Percentiles rank a stretch among this genome's conserved stretches.
phyloP scores from a whole-genome alignment of 1,139 yeast species.

The Scheffersomyces insectosa region DNA sequence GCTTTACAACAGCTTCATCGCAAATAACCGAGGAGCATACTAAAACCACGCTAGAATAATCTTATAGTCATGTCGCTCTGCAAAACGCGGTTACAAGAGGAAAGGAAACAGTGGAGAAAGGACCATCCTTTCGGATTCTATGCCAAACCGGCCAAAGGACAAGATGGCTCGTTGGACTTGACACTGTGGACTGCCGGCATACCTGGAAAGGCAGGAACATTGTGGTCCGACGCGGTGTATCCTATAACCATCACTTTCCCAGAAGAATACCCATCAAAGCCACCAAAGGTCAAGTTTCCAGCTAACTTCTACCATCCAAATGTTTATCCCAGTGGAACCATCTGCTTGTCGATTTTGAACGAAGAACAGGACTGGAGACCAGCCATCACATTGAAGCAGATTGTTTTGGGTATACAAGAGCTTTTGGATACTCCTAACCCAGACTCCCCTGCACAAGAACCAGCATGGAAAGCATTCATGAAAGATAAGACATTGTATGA shows the following conservation, averaged over 20 bases:
- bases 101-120: constrained; percentile 94
- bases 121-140: constrained; percentile 98
- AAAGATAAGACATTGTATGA: constrained; percentile 70
- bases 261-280: constrained; percentile 93
- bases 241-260: constrained; percentile 86
- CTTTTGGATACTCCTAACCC: constrained; percentile 88
- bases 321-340: constrained; percentile 95
- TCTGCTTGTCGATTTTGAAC: constrained; percentile 87
- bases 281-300: constrained; percentile 90
- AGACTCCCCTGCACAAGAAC: constrained; percentile 95
- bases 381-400: constrained; percentile 88
- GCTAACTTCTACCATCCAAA: constrained; percentile 93
- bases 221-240: constrained; percentile 87
- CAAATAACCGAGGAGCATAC: too few relatives aligned
- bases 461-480: constrained; percentile 86
- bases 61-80: constrained; percentile 49
- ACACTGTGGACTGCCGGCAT: constrained; percentile 93
- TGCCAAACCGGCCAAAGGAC: constrained; percentile 79
- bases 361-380: constrained; percentile 99
- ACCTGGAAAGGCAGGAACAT: constrained; percentile 85
- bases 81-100: constrained; percentile 80
- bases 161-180: constrained; percentile 82
- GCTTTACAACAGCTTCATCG: too few relatives aligned
- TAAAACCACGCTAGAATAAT: too few relatives aligned
- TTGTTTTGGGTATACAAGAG: constrained; percentile 90